These are phyloP conservation scores for Starmerella sp. DNA, from an alignment of 805 yeast species.

Conservation along the genomic window DNA sequence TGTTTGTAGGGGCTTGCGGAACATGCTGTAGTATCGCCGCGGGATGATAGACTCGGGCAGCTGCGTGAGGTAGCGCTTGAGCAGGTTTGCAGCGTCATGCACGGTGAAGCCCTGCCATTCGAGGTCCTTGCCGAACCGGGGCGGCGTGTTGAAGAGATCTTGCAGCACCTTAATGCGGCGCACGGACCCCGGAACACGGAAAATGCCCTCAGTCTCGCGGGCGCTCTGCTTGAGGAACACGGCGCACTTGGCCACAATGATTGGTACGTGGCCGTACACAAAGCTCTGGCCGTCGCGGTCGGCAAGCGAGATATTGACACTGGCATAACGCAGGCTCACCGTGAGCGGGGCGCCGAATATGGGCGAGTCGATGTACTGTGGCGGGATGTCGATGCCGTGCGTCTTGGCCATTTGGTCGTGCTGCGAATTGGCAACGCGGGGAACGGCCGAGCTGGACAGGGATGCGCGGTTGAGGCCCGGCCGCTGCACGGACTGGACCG, in stretches of 20 bases:
- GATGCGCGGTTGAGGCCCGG: slow-evolving; percentile 24
- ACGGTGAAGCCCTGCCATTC: slow-evolving; percentile 91
- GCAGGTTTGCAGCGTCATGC: slow-evolving; percentile 89
- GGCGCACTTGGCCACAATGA: slow-evolving; percentile 94
- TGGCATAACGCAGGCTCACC: slow-evolving; percentile 61
- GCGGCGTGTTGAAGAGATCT: slow-evolving; percentile 70
- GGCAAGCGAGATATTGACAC: slow-evolving; percentile 59
- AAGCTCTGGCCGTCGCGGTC: slow-evolving; percentile 48
- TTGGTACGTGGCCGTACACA: slow-evolving; percentile 80
- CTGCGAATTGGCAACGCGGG: slow-evolving; percentile 26
- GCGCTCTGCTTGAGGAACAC: slow-evolving; percentile 62
- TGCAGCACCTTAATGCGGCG: slow-evolving; percentile 82
- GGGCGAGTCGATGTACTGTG: slow-evolving; percentile 24
- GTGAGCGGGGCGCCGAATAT: slow-evolving; percentile 76
- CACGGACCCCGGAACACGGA: slow-evolving; percentile 84
- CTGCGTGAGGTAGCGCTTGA: slow-evolving; percentile 74
- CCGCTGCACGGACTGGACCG: slow-evolving; percentile 4
- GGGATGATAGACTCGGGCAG: slow-evolving; percentile 91
- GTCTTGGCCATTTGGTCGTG: slow-evolving; percentile 10
- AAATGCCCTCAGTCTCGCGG: slow-evolving; percentile 76
- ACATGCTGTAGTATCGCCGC: slow-evolving; percentile 56
- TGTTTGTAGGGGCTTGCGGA: slow-evolving; percentile 60
- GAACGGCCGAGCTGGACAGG: slow-evolving; percentile 30
- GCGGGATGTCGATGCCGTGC: slow-evolving; percentile 16
- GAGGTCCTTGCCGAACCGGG: slow-evolving; percentile 76